A percentile compares a stretch with the other conserved stretches of the same genome.
Conservation (phyloP, 2,329 filamentous ascomycete genomes). For the Cordyceps cicadae region DNA sequence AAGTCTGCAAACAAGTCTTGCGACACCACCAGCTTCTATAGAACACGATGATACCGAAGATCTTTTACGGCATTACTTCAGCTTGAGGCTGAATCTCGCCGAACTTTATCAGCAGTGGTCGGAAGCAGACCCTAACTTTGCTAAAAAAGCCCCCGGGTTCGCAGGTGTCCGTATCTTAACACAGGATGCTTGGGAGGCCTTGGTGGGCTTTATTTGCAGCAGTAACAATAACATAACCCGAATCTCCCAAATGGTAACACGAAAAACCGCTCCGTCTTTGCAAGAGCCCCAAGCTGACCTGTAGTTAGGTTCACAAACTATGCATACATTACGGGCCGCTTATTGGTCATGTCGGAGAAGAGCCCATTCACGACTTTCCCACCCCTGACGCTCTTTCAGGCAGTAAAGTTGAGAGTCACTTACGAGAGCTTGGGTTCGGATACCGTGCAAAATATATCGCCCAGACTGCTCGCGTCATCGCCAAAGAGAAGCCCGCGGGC, state of each 20-base stretch:
- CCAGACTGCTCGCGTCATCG: constrained; percentile 70
- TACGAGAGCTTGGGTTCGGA: constrained; percentile 82
- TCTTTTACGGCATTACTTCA: constrained; percentile 79
- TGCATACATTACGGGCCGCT: constrained; percentile 77
- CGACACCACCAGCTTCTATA: constrained; percentile 9
- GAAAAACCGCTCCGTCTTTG: too few species aligned
- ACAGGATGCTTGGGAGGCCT: constrained; percentile 92
- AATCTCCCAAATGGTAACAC: constrained; percentile 81
- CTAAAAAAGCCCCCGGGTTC: constrained; percentile 76
- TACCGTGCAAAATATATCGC: constrained; percentile 92
- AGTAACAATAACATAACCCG: constrained; percentile 97
- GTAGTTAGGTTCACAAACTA: constrained; percentile 66
- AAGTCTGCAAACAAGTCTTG: constrained; percentile 14
- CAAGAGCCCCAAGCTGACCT: not conserved
- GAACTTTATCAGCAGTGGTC: constrained; percentile 84
- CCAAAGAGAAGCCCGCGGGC: constrained; percentile 53
- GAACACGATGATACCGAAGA: constrained; percentile 59
- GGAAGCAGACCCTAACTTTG: constrained; percentile 75
- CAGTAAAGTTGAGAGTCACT: constrained; percentile 65
- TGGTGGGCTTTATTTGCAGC: constrained; percentile 94
- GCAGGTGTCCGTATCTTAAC: constrained; percentile 84
- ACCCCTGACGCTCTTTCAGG: constrained; percentile 63
- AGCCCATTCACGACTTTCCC: constrained; percentile 82
- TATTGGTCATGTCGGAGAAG: constrained; percentile 60
- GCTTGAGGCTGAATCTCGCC: constrained; percentile 67